These are phyloP conservation scores for Ophiorrhiza pumila DNA, from an alignment of 257 asterid genomes.

Conservation along the genomic window DNA sequence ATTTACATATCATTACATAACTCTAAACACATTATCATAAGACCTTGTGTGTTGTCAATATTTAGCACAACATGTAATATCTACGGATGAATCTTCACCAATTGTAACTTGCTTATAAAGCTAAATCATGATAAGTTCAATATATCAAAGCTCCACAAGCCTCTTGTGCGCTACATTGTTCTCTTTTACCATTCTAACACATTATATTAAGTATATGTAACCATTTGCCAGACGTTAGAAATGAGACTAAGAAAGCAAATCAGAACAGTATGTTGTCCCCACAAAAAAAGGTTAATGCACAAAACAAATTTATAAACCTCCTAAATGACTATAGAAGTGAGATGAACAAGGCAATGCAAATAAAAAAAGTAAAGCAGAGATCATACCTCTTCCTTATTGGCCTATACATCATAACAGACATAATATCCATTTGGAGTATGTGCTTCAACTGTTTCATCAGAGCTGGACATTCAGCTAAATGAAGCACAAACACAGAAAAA, in stretches of 20 bases:
- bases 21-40: too few species aligned
- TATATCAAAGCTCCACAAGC: background rate
- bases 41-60: background rate
- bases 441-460: too few species aligned
- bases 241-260: too few species aligned
- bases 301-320: too few species aligned
- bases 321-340: background rate
- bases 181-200: too few species aligned
- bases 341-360: background rate
- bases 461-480: conserved; percentile 73
- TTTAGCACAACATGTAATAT: background rate
- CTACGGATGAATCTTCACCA: background rate
- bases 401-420: too few species aligned
- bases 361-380: conserved; percentile 2
- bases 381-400: conserved; percentile 91
- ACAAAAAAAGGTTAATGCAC: too few species aligned
- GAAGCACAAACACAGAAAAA: conserved; percentile 37
- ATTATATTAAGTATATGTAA: background rate
- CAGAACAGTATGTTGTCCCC: too few species aligned
- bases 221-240: background rate
- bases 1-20: too few species aligned
- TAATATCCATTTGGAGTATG: too few species aligned
- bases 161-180: background rate
- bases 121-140: background rate
- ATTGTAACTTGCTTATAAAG: background rate